phyloP scores from a whole-genome alignment of 2,329 filamentous ascomycete genomes.

The Diplocarpon rosae region DNA sequence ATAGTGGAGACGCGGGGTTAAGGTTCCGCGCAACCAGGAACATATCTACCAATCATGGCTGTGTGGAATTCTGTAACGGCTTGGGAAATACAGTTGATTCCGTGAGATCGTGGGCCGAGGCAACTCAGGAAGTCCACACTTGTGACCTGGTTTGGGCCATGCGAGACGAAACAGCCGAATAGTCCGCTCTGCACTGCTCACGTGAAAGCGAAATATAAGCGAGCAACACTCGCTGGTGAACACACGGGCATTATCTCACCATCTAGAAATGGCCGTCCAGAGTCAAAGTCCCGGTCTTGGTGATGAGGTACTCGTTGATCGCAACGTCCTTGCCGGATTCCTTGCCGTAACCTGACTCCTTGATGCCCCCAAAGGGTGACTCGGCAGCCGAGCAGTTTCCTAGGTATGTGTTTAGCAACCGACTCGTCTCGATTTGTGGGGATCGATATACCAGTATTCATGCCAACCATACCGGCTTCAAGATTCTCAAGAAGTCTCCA shows the following conservation, averaged over 20 bases:
- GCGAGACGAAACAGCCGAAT: too few species aligned
- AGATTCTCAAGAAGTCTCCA: constrained; percentile 57
- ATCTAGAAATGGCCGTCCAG: constrained; percentile 41
- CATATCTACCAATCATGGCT: too few species aligned
- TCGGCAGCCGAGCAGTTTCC: constrained; percentile 56
- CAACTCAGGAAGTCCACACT: too few species aligned
- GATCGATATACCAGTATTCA: constrained; percentile 43
- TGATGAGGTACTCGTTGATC: constrained; percentile 49
- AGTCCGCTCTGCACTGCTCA: too few species aligned
- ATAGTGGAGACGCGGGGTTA: too few species aligned
- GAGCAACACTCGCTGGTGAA: neutral
- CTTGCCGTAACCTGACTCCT: constrained; percentile 58
- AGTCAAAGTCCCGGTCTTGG: constrained; percentile 55
- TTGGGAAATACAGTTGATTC: too few species aligned
- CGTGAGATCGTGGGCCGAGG: too few species aligned
- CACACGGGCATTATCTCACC: neutral
- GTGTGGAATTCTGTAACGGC: too few species aligned
- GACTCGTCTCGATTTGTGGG: neutral
- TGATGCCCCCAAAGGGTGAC: constrained; percentile 56
- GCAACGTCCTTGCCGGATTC: constrained; percentile 57
- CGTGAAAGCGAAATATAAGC: too few species aligned
- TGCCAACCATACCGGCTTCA: constrained; percentile 59
- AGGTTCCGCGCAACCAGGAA: too few species aligned
- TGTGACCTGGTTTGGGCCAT: too few species aligned
- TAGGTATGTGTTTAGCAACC: constrained; percentile 12